Conservation (phyloP, 2,329 filamentous ascomycete genomes). For the Podosphaera fusca region DNA sequence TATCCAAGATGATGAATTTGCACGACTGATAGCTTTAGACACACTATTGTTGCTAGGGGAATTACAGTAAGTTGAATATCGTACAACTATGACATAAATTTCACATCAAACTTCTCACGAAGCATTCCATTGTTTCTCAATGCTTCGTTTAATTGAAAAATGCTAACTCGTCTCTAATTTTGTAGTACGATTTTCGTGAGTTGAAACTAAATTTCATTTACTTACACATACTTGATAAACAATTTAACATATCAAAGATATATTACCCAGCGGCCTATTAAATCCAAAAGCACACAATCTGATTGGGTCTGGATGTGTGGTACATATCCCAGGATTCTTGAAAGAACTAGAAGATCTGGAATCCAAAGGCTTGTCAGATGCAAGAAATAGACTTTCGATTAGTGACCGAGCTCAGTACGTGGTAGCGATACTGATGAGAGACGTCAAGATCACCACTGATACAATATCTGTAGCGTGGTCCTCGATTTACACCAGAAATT, state of each 20-base stretch:
- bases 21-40: slow-evolving; percentile 1
- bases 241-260: slow-evolving; percentile 14
- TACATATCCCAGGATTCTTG: slow-evolving; percentile 44
- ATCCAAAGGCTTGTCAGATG: slow-evolving; percentile 31
- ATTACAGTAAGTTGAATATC: slow-evolving; percentile 11
- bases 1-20: background rate
- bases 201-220: background rate
- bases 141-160: background rate
- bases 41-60: slow-evolving; percentile 21
- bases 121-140: background rate
- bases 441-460: background rate
- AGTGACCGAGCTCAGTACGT: slow-evolving; percentile 21
- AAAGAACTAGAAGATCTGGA: slow-evolving; percentile 37
- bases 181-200: slow-evolving; percentile 19
- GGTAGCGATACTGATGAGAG: background rate
- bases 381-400: slow-evolving; percentile 32
- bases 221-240: background rate
- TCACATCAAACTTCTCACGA: background rate
- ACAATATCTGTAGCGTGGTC: slow-evolving; percentile 19
- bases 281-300: slow-evolving; percentile 49
- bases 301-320: slow-evolving; percentile 46
- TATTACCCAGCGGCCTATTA: slow-evolving; percentile 46
- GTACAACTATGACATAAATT: background rate
- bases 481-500: slow-evolving; percentile 43
- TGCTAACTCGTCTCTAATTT: background rate